phyloP scores from a whole-genome alignment of 179 eudicot genomes.

The Spinacia oleracea region DNA sequence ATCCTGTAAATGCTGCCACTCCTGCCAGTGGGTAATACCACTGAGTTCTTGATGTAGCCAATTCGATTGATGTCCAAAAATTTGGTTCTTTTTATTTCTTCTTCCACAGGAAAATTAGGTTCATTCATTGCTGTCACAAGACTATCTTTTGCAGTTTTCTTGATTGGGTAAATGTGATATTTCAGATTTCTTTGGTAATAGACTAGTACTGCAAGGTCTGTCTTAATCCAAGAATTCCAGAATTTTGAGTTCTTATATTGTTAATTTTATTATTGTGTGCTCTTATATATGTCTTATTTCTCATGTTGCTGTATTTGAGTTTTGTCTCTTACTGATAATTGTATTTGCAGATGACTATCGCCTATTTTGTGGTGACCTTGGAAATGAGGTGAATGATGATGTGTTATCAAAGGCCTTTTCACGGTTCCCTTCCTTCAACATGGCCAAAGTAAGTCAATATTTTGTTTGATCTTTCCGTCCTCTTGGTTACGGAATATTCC shows the following conservation, averaged over 20 bases:
- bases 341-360: slow-evolving; percentile 79
- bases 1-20: slow-evolving; percentile 17
- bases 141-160: slow-evolving; percentile 23
- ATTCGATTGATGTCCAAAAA: slow-evolving; percentile 14
- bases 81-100: slow-evolving; percentile 15
- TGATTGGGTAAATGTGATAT: slow-evolving; percentile 30
- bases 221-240: neutral
- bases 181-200: slow-evolving; percentile 31
- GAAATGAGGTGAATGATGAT: slow-evolving; percentile 98
- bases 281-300: neutral
- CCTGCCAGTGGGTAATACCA: slow-evolving; percentile 20
- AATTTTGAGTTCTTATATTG: neutral
- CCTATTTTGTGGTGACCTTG: slow-evolving; percentile 94
- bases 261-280: neutral
- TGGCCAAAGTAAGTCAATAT: slow-evolving; percentile 73
- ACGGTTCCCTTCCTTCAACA: slow-evolving; percentile 86
- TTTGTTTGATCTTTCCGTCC: neutral
- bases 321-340: slow-evolving; percentile 16
- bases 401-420: slow-evolving; percentile 88
- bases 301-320: neutral
- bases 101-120: slow-evolving; percentile 19
- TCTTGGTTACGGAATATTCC: neutral
- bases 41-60: slow-evolving; percentile 18
- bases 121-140: slow-evolving; percentile 29
- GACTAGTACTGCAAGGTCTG: slow-evolving; percentile 12